Evolutionary conservation across 768 basidiomycete species (phyloP).

Genomic region (Zangia roseola): DNA sequence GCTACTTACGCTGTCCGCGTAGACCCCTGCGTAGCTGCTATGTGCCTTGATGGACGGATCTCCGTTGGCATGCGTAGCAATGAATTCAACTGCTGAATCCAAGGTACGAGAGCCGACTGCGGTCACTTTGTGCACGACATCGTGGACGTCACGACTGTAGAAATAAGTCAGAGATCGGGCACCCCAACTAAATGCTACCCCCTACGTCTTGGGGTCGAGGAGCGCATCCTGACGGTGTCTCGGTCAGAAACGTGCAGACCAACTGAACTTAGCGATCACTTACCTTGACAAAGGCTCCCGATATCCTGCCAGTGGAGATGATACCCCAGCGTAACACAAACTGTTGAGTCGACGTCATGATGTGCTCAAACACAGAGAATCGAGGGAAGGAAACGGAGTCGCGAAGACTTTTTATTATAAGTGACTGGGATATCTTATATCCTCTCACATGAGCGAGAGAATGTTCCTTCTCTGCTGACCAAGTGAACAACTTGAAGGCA

Average conservation of each 20-base stretch:
- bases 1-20: conserved; percentile 57
- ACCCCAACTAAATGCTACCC: conserved; percentile 7
- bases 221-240: conserved; percentile 59
- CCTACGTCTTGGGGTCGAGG: conserved; percentile 71
- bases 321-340: conserved; percentile 77
- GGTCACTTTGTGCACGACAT: conserved; percentile 63
- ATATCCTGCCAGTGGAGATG: conserved; percentile 79
- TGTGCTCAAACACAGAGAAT: not conserved
- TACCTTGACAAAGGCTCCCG: conserved; percentile 66
- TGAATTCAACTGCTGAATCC: conserved; percentile 69
- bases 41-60: conserved; percentile 61
- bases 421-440: conserved; percentile 3
- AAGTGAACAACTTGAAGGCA: conserved; percentile 5
- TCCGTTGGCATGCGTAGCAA: conserved; percentile 49
- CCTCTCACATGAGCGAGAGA: not conserved
- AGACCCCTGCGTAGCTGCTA: conserved; percentile 74
- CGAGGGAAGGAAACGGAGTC: not conserved
- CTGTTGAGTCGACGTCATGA: conserved; percentile 30
- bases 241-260: not conserved
- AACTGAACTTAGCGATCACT: conserved; percentile 1
- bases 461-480: not conserved
- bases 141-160: conserved; percentile 59
- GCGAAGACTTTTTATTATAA: not conserved
- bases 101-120: conserved; percentile 78
- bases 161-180: not conserved